Conservation (phyloP, 306 rosid species). For the cucumber (Cucumis sativus) region DNA sequence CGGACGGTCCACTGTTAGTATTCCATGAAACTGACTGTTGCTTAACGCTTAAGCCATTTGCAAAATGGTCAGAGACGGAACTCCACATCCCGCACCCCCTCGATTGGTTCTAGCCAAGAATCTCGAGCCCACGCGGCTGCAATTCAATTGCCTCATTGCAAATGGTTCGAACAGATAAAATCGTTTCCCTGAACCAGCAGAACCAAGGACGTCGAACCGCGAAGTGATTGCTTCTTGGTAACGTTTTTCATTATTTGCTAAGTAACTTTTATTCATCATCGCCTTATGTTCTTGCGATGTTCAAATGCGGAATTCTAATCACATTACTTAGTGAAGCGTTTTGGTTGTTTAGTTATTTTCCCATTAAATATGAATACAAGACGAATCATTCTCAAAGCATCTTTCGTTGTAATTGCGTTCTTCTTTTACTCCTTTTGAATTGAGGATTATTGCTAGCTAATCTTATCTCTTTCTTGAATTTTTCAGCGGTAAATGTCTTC, state of each 20-base stretch:
- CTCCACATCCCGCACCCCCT: background rate
- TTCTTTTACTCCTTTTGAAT: background rate
- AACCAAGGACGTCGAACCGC: background rate
- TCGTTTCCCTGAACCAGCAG: background rate
- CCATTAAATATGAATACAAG: background rate
- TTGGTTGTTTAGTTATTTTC: background rate
- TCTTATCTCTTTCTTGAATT: background rate
- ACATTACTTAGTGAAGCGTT: background rate
- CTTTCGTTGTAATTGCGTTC: background rate
- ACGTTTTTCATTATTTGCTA: background rate
- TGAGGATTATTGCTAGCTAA: background rate
- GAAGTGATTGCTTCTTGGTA: background rate
- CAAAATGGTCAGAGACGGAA: background rate
- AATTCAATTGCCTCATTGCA: background rate
- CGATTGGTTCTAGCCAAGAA: background rate
- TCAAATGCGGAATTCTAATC: background rate
- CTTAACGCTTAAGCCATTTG: background rate
- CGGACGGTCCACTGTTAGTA: background rate
- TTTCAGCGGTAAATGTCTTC: background rate
- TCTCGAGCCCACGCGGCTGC: background rate
- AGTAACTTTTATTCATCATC: background rate
- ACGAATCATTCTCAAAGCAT: background rate
- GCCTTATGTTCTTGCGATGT: background rate
- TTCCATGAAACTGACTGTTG: background rate
- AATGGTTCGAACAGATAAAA: background rate